These are phyloP conservation scores for Geranium brycei DNA, from an alignment of 345 rosid genomes.

Conservation along the genomic window DNA sequence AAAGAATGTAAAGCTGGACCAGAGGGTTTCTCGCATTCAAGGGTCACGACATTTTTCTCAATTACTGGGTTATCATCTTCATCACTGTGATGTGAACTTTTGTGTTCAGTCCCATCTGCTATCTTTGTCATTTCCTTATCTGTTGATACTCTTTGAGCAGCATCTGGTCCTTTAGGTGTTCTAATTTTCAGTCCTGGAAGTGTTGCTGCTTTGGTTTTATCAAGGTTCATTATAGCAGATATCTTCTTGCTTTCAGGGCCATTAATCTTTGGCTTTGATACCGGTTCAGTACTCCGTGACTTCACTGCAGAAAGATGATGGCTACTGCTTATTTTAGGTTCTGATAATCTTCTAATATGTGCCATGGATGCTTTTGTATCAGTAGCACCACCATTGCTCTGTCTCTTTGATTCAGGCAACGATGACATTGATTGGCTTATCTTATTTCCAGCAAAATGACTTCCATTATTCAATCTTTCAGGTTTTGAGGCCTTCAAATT, in stretches of 20 bases:
- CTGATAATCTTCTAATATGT: slow-evolving; percentile 69
- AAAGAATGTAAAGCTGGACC: slow-evolving; percentile 19
- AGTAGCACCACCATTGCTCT: slow-evolving; percentile 24
- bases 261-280: slow-evolving; percentile 31
- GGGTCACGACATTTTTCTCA: slow-evolving; percentile 61
- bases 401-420: slow-evolving; percentile 49
- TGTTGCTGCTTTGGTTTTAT: slow-evolving; percentile 61
- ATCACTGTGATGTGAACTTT: slow-evolving; percentile 26
- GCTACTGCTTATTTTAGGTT: slow-evolving; percentile 44
- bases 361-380: slow-evolving; percentile 51
- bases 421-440: slow-evolving; percentile 47
- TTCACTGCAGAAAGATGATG: slow-evolving; percentile 32
- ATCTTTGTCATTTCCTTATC: slow-evolving; percentile 21
- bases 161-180: slow-evolving; percentile 28
- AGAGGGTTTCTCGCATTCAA: slow-evolving; percentile 42
- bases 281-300: slow-evolving; percentile 28
- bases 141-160: slow-evolving; percentile 19
- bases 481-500: slow-evolving; percentile 38
- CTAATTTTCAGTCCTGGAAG: slow-evolving; percentile 66
- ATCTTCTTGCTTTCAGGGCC: slow-evolving; percentile 56
- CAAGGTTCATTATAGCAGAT: slow-evolving; percentile 72
- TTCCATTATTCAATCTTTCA: slow-evolving; percentile 36
- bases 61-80: slow-evolving; percentile 47
- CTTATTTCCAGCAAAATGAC: slow-evolving; percentile 41
- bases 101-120: slow-evolving; percentile 21